A percentile compares a stretch with the other conserved stretches of the same genome.
phyloP scores from a whole-genome alignment of 345 rosid species.

The Pseudoturritis turrita region DNA sequence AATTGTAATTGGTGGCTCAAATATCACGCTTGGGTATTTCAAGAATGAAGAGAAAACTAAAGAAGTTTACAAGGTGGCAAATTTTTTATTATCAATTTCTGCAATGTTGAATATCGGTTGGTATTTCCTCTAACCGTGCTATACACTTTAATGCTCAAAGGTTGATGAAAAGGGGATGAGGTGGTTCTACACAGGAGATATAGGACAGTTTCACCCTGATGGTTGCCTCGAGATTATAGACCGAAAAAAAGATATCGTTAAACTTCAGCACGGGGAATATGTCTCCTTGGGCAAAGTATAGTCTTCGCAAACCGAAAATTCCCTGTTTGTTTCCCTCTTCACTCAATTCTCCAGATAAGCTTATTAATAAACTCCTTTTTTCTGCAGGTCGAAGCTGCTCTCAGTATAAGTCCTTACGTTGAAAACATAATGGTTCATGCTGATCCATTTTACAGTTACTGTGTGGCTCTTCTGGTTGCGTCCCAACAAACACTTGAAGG shows the following conservation, averaged over 20 bases:
- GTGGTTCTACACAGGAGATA: conserved; percentile 98
- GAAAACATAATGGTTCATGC: conserved; percentile 94
- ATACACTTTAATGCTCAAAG: conserved; percentile 35
- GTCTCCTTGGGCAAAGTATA: conserved; percentile 94
- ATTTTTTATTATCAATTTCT: background rate
- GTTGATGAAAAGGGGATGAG: conserved; percentile 90
- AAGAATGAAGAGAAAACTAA: conserved; percentile 81
- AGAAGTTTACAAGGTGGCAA: conserved; percentile 80
- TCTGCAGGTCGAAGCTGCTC: conserved; percentile 86
- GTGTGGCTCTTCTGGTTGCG: conserved; percentile 87
- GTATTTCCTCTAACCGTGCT: background rate
- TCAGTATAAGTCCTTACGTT: conserved; percentile 60
- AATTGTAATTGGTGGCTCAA: conserved; percentile 92
- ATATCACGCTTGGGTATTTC: conserved; percentile 87
- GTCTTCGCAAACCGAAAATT: background rate
- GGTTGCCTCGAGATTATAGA: conserved; percentile 98
- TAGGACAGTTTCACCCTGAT: conserved; percentile 86
- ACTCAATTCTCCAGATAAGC: background rate
- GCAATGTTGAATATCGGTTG: background rate
- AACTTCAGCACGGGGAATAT: conserved; percentile 98
- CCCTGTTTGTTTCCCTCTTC: background rate
- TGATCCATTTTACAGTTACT: conserved; percentile 82
- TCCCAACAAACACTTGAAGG: conserved; percentile 59
- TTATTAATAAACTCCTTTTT: conserved; percentile 10
- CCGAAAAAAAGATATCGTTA: conserved; percentile 94